Evolutionary conservation across 805 yeast genomes (phyloP).

Genomic region (Blastobotrys peoriensis): DNA sequence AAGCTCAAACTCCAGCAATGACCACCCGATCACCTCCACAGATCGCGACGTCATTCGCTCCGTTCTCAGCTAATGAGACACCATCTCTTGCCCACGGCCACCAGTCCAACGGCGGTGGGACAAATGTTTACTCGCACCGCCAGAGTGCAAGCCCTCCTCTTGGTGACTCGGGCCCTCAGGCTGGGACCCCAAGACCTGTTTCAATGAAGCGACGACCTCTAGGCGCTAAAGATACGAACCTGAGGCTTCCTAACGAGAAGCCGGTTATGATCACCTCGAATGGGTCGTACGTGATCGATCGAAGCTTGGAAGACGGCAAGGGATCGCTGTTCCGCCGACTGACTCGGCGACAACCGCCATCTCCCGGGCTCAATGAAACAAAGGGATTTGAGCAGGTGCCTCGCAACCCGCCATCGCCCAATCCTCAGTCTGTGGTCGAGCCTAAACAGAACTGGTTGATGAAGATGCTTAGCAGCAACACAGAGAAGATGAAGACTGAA

Average conservation of each 20-base stretch:
- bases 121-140: not conserved
- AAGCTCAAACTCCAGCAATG: slow-evolving; percentile 1
- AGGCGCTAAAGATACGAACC: slow-evolving; percentile 7
- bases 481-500: slow-evolving; percentile 1
- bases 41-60: too few relatives aligned
- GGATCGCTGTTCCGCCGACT: slow-evolving; percentile 3
- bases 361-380: slow-evolving; percentile 7
- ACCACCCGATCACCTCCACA: too few relatives aligned
- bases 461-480: slow-evolving; percentile 23
- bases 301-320: not conserved
- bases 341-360: slow-evolving; percentile 17
- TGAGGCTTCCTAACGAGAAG: not conserved
- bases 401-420: slow-evolving; percentile 7
- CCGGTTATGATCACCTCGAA: slow-evolving; percentile 1
- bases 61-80: not conserved
- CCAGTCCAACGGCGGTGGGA: not conserved
- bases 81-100: not conserved
- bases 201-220: slow-evolving; percentile 1
- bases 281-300: not conserved
- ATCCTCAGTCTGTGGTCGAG: slow-evolving; percentile 13
- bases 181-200: not conserved
- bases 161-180: not conserved
- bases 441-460: slow-evolving; percentile 34
- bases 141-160: not conserved
- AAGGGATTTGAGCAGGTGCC: slow-evolving; percentile 1